Evolutionary conservation across 345 rosid genomes (phyloP).

Genomic region (Hirschfeldia incana): DNA sequence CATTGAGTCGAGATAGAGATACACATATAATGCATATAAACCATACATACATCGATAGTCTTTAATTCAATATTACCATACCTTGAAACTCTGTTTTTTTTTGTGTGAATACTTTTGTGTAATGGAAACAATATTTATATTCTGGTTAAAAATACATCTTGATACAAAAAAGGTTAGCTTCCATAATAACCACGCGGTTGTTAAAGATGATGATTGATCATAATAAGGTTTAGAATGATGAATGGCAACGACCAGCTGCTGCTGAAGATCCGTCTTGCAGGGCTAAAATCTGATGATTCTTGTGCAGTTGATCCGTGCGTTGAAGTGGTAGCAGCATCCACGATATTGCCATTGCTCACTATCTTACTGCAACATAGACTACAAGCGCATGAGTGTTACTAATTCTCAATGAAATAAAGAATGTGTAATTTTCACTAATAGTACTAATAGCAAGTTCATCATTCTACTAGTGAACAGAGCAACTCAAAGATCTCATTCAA

Average conservation of each 20-base stretch:
- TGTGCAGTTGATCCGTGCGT: slow-evolving; percentile 44
- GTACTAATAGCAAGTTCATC: slow-evolving; percentile 1
- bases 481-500: not conserved
- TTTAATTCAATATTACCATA: not conserved
- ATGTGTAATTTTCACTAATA: no score
- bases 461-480: not conserved
- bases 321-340: slow-evolving; percentile 38
- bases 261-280: slow-evolving; percentile 32
- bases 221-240: not conserved
- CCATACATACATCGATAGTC: slow-evolving; percentile 20
- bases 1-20: slow-evolving; percentile 17
- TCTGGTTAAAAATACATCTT: slow-evolving; percentile 14
- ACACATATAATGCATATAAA: slow-evolving; percentile 18
- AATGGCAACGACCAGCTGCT: slow-evolving; percentile 37
- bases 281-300: slow-evolving; percentile 52
- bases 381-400: not conserved
- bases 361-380: slow-evolving; percentile 46
- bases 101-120: not conserved
- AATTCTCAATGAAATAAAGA: not conserved
- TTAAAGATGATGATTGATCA: not conserved
- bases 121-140: slow-evolving; percentile 2
- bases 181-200: not conserved
- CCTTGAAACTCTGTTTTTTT: not conserved
- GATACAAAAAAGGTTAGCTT: slow-evolving; percentile 3
- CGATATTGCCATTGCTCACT: slow-evolving; percentile 48